Conservation (phyloP, 441 rosid species). For the Breynia disticha region DNA sequence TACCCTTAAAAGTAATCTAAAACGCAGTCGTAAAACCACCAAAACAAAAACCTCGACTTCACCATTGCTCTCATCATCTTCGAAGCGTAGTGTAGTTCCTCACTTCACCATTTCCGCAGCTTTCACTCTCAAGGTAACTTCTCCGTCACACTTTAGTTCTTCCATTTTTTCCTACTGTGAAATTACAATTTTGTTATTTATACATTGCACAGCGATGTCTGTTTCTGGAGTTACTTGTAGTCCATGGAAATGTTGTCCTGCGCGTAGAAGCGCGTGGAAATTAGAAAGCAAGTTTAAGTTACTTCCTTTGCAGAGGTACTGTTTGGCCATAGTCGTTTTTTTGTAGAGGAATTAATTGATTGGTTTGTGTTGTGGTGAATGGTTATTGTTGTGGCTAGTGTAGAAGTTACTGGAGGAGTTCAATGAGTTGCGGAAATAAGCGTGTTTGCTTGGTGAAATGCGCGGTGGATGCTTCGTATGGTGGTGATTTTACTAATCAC, state of each 20-base stretch:
- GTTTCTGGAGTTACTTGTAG: conserved; percentile 52
- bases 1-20: too few relatives aligned
- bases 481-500: conserved; percentile 55
- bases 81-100: too few relatives aligned
- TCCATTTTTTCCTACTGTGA: too few relatives aligned
- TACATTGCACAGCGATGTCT: conserved; percentile 29
- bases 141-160: background rate
- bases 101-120: too few relatives aligned
- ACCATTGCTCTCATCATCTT: too few relatives aligned
- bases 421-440: conserved; percentile 17
- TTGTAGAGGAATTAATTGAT: conserved; percentile 8
- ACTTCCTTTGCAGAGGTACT: conserved; percentile 39
- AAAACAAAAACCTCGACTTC: too few relatives aligned
- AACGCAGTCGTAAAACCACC: too few relatives aligned
- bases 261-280: conserved; percentile 10
- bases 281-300: conserved; percentile 17
- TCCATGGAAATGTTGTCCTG: conserved; percentile 45
- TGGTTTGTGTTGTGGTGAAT: conserved; percentile 5
- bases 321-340: background rate
- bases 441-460: conserved; percentile 27
- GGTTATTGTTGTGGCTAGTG: conserved; percentile 7
- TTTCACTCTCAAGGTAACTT: background rate
- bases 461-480: conserved; percentile 77
- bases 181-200: too few relatives aligned
- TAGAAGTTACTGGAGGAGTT: conserved; percentile 27